Base-by-base conservation (phyloP, 257 asterid genomes). In the Cynanchum wilfordii region DNA sequence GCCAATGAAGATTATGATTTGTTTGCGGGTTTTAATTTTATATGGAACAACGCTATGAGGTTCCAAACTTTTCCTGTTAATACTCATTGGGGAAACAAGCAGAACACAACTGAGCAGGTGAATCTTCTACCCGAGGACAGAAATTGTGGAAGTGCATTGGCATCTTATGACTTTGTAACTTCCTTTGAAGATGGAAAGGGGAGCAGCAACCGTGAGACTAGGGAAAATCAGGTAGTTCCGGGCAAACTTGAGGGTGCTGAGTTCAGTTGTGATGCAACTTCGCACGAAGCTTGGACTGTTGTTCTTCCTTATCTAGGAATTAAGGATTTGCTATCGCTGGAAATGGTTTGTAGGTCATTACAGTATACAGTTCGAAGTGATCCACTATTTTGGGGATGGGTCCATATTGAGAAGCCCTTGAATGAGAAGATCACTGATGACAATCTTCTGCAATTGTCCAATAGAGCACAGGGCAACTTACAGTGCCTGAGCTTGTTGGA, bases 361-460 rank as follows among this genome's bases (percentile, higher is more conserved):
- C 72, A 75, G 67, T 73, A 78, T 56, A 70, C 84, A 12, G 87
- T 91, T n/a, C 86, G 73, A 68, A 81, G 38, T 58, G 97, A 88
- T 76, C 84, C 90, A 22, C 76, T 79, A 71, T 68, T 94, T 72
- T 91, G 98, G 98, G 86, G 70, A 85, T 81, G 71, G 52, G 81
- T 94, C 73, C 95, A 84, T 81, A 83, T 94, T n/a, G 91, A 84
- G 55, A 79, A 76, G 75, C 89, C 97, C 44, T 76, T 89, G 75
- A 89, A 79, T 66, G 94, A 89, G 67, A 86, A 74, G 84, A 84
- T 94, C 56, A 87, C 90, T 8, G 93, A 94, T 72, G 95, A 89
- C 76, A 29, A 64, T 78, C 97, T 94, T 60, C 20, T 85, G 72
- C 75, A 74, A 52, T 73, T 94, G 75, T 75, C 87, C 71, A 68